Conservation (phyloP, 176 grass and related monocot species). For the Pharus latifolius region DNA sequence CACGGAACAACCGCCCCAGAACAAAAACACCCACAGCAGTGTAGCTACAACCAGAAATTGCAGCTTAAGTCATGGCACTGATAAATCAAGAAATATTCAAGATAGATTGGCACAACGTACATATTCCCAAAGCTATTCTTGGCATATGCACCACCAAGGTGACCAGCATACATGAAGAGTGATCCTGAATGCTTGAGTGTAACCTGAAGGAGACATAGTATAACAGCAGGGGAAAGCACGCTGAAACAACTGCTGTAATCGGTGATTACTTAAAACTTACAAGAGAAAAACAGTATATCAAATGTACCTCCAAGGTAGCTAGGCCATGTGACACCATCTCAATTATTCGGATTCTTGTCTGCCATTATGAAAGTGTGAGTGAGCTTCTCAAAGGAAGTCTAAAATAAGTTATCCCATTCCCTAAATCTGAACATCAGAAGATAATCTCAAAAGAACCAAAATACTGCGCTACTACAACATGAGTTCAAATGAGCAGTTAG, state of each 20-base stretch:
- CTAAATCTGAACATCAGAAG: neutral
- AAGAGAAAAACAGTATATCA: neutral
- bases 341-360: slow-evolving; percentile 78
- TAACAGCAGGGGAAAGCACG: slow-evolving; percentile 6
- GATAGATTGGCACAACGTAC: slow-evolving; percentile 24
- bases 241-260: neutral
- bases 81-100: slow-evolving; percentile 5
- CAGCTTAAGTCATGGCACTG: slow-evolving; percentile 16
- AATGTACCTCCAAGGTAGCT: slow-evolving; percentile 80
- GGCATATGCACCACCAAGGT: slow-evolving; percentile 85
- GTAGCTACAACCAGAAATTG: slow-evolving; percentile 42
- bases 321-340: slow-evolving; percentile 79
- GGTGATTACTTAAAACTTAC: neutral
- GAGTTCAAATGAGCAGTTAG: too few species aligned
- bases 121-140: slow-evolving; percentile 98
- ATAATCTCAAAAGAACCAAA: neutral
- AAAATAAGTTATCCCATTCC: neutral
- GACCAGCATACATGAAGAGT: slow-evolving; percentile 94
- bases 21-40: slow-evolving; percentile 95
- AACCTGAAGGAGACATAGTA: slow-evolving; percentile 38
- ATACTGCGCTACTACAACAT: neutral
- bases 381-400: neutral
- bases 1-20: slow-evolving; percentile 62
- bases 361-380: slow-evolving; percentile 1
- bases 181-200: slow-evolving; percentile 94